These are phyloP conservation scores for Adansonia grandidieri DNA, from an alignment of 441 rosid genomes.

Conservation along the genomic window DNA sequence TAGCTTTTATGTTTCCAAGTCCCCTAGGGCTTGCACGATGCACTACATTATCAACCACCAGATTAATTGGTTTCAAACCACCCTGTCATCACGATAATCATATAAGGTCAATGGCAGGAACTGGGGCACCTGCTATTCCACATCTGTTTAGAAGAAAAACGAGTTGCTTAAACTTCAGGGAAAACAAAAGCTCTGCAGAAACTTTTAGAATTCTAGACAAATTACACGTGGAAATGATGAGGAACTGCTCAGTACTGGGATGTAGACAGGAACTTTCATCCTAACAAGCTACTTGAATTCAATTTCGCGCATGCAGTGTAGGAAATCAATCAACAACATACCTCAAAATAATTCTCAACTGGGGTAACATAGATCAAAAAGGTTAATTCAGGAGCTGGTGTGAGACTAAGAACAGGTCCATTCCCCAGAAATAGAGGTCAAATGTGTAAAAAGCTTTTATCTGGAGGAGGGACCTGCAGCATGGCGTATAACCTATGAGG, in stretches of 20 bases:
- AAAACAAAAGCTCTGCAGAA: background rate
- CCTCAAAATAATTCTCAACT: constrained; percentile 58
- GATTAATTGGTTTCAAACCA: constrained; percentile 49
- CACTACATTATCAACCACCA: constrained; percentile 49
- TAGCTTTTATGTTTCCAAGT: constrained; percentile 55
- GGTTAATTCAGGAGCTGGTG: constrained; percentile 61
- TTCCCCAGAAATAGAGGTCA: constrained; percentile 61
- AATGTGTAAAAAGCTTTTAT: constrained; percentile 57
- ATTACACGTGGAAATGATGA: background rate
- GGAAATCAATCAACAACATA: constrained; percentile 26
- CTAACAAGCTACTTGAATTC: background rate
- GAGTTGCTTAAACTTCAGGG: background rate
- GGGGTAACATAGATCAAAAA: constrained; percentile 59
- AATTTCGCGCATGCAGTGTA: background rate
- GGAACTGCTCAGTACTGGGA: background rate
- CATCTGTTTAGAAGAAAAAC: background rate
- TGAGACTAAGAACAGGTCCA: constrained; percentile 60
- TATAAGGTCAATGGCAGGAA: background rate
- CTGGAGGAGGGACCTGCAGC: constrained; percentile 56
- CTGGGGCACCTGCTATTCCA: background rate
- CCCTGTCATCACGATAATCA: constrained; percentile 37
- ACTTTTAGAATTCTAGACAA: background rate
- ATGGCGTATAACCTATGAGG: background rate
- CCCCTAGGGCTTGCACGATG: constrained; percentile 62
- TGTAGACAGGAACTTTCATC: constrained; percentile 1